phyloP scores from a whole-genome alignment of 176 grass and related monocot species.

The Tillandsia fasciculata region DNA sequence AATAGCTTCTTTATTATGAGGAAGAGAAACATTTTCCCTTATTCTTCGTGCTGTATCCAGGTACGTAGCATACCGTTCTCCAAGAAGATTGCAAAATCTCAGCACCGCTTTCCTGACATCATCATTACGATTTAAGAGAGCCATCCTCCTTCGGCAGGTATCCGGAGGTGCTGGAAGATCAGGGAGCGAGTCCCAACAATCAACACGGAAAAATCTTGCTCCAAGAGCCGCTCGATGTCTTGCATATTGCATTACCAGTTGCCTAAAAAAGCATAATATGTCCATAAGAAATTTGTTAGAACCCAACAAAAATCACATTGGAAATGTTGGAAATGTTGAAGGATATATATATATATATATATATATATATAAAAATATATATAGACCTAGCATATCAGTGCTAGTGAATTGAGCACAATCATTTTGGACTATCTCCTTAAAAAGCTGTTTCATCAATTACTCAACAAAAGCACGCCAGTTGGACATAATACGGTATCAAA shows the following conservation, averaged over 20 bases:
- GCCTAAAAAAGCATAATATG: slow-evolving; percentile 39
- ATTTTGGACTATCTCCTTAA: too few species aligned
- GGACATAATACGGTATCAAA: too few species aligned
- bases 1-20: slow-evolving; percentile 24
- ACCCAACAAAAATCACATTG: too few species aligned
- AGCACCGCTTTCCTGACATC: slow-evolving; percentile 57
- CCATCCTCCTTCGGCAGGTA: slow-evolving; percentile 76
- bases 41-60: slow-evolving; percentile 38
- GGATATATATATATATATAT: too few species aligned
- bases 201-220: slow-evolving; percentile 61
- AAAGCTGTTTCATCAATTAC: too few species aligned
- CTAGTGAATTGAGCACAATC: too few species aligned
- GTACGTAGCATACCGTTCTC: slow-evolving; percentile 43
- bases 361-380: too few species aligned
- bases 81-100: slow-evolving; percentile 65
- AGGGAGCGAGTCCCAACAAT: slow-evolving; percentile 55
- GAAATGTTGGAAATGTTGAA: too few species aligned
- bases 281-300: not conserved
- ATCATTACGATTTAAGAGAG: slow-evolving; percentile 48
- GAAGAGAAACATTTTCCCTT: slow-evolving; percentile 28
- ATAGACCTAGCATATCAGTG: too few species aligned
- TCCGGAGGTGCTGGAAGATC: slow-evolving; percentile 69
- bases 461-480: too few species aligned
- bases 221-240: slow-evolving; percentile 61
- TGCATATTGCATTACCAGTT: slow-evolving; percentile 65